These are phyloP conservation scores for Cryptosporidium meleagridis DNA, from an alignment of 169 alveolate genomes.

Conservation along the genomic window DNA sequence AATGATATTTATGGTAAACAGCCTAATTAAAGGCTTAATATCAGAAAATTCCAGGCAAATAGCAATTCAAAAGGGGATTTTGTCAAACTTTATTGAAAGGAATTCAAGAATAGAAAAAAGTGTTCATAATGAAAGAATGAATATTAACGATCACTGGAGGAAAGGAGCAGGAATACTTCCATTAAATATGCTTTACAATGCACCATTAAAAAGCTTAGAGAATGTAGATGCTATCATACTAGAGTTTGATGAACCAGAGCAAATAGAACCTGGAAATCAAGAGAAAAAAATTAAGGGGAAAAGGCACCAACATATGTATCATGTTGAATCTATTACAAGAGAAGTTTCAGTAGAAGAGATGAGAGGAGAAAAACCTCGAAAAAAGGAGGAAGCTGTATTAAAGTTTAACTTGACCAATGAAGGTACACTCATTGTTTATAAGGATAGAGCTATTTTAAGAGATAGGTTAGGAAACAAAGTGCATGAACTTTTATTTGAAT, in stretches of 20 bases:
- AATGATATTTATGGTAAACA: slow-evolving; percentile 11
- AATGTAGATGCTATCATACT: slow-evolving; percentile 62
- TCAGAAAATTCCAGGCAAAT: slow-evolving; percentile 12
- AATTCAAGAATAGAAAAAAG: not conserved
- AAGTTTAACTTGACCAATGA: slow-evolving; percentile 27
- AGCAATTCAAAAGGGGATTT: not conserved
- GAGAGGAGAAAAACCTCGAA: not conserved
- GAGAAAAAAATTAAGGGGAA: not conserved
- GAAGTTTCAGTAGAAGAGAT: slow-evolving; percentile 19
- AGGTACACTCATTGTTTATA: not conserved
- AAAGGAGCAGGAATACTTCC: slow-evolving; percentile 28
- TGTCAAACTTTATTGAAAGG: slow-evolving; percentile 15
- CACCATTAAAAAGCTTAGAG: slow-evolving; percentile 41
- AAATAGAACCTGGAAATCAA: not conserved
- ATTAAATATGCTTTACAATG: slow-evolving; percentile 44
- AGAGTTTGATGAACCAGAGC: slow-evolving; percentile 32
- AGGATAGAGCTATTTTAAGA: slow-evolving; percentile 35
- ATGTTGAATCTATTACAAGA: slow-evolving; percentile 45
- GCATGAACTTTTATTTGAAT: not conserved
- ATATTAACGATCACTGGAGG: not conserved
- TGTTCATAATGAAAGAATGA: not conserved
- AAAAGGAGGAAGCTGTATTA: slow-evolving; percentile 17
- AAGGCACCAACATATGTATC: slow-evolving; percentile 42
- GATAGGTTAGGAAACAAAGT: slow-evolving; percentile 26
- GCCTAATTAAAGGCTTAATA: not conserved